phyloP scores from a whole-genome alignment of 495 filamentous ascomycete species.

The Schizothecium vesticola region DNA sequence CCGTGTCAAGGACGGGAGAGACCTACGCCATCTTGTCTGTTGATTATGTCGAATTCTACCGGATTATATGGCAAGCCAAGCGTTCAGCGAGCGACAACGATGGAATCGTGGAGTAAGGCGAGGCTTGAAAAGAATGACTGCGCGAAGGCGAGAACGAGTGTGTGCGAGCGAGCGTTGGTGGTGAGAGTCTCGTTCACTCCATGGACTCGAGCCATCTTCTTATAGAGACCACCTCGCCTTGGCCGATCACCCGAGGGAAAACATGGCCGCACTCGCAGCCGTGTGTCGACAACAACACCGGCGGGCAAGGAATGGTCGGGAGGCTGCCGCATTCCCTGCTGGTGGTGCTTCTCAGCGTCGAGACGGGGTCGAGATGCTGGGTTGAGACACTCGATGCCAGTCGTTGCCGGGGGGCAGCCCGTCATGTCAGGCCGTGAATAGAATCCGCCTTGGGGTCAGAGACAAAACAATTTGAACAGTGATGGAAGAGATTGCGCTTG shows the following conservation, averaged over 20 bases:
- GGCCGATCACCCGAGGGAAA: not conserved
- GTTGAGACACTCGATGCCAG: slow-evolving; percentile 6
- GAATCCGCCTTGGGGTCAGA: not conserved
- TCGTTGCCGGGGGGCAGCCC: not conserved
- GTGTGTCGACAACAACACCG: not conserved
- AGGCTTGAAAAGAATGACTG: slow-evolving; percentile 6
- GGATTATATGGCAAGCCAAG: not conserved
- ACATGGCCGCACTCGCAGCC: not conserved
- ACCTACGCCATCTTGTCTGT: slow-evolving; percentile 10
- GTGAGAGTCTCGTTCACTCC: not conserved
- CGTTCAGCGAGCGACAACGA: slow-evolving; percentile 4
- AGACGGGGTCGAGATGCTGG: not conserved
- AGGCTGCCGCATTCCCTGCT: slow-evolving; percentile 9
- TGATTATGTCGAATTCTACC: not conserved
- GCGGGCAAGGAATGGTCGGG: not conserved
- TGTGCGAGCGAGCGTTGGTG: not conserved
- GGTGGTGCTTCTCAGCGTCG: not conserved
- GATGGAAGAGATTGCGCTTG: not conserved
- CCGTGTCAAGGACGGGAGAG: too few relatives aligned
- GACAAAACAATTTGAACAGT: not conserved
- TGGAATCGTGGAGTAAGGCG: not conserved
- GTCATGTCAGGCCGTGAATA: not conserved
- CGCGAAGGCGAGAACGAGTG: slow-evolving; percentile 8
- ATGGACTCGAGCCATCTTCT: not conserved
- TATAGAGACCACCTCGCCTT: not conserved